Percentiles rank a stretch among this genome's conserved stretches.
phyloP scores from a whole-genome alignment of 2,329 filamentous ascomycete genomes.

The Nakataea oryzae region DNA sequence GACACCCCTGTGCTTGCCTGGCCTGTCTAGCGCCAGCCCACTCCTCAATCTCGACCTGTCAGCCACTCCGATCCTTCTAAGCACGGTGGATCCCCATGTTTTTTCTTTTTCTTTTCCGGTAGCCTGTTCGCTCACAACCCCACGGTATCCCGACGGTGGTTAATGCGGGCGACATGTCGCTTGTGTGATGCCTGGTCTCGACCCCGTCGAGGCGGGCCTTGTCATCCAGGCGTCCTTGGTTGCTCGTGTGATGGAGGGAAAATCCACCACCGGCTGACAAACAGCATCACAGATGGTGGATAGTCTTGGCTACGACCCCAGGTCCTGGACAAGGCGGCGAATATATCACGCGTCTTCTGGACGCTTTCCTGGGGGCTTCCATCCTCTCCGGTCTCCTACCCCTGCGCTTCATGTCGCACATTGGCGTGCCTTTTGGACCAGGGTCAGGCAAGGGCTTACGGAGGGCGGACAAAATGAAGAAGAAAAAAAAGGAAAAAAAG shows the following conservation, averaged over 20 bases:
- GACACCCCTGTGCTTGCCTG: too few relatives aligned
- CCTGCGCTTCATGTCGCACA: neutral
- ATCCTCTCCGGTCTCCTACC: neutral
- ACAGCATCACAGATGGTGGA: neutral
- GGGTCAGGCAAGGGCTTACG: neutral
- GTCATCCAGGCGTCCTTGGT: neutral
- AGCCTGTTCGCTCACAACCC: too few relatives aligned
- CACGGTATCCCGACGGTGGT: neutral
- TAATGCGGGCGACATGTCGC: neutral
- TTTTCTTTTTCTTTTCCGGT: neutral
- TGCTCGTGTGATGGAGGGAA: neutral
- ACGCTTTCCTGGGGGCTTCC: neutral
- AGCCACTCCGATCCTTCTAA: neutral
- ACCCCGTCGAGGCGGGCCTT: neutral
- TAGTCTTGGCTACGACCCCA: neutral
- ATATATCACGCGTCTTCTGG: too few relatives aligned
- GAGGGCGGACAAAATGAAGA: neutral
- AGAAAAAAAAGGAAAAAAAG: neutral
- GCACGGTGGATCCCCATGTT: too few relatives aligned
- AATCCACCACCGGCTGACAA: neutral
- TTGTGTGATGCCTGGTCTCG: too few relatives aligned
- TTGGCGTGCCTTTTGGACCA: neutral
- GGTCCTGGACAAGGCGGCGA: too few relatives aligned
- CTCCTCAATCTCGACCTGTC: neutral
- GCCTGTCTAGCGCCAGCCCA: too few relatives aligned